Percentiles rank a stretch among this genome's conserved stretches.
phyloP scores from a whole-genome alignment of 2,329 filamentous ascomycete species.

The Acrocalymma vagum region DNA sequence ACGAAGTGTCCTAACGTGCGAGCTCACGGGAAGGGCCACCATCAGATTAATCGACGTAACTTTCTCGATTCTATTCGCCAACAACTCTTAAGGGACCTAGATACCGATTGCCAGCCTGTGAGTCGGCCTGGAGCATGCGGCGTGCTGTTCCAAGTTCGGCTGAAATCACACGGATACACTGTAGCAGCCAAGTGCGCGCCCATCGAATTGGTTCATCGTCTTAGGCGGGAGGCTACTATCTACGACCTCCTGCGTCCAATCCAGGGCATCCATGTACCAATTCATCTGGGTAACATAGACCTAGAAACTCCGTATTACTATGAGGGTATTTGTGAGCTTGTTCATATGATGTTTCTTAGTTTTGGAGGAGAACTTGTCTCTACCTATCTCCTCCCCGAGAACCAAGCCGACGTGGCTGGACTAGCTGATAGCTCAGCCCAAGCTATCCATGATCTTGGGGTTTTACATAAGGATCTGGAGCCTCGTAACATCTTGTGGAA shows the following conservation, averaged over 20 bases:
- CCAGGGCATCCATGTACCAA: constrained; percentile 30
- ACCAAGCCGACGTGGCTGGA: constrained; percentile 11
- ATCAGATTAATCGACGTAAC: constrained; percentile 36
- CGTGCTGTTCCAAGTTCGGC: constrained; percentile 52
- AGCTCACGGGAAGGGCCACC: constrained; percentile 36
- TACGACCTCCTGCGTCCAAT: constrained; percentile 25
- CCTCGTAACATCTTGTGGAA: constrained; percentile 29
- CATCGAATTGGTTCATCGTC: constrained; percentile 20
- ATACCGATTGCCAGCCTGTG: constrained; percentile 33
- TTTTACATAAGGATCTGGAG: constrained; percentile 25
- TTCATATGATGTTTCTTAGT: constrained; percentile 33
- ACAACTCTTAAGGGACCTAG: constrained; percentile 23
- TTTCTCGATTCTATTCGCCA: constrained; percentile 42
- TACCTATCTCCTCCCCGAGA: constrained; percentile 12
- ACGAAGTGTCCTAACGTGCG: constrained; percentile 46
- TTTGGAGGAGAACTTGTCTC: constrained; percentile 23
- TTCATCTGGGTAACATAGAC: constrained; percentile 31
- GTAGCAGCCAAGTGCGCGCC: constrained; percentile 54
- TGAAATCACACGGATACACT: constrained; percentile 54
- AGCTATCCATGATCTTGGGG: constrained; percentile 17
- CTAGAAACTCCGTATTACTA: constrained; percentile 24
- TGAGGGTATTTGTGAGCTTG: constrained; percentile 26
- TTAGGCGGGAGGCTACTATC: constrained; percentile 24
- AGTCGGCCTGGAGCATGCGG: constrained; percentile 44
- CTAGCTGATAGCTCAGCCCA: constrained; percentile 9